Conservation (phyloP, 345 rosid species). For the Iberis pinnata region DNA sequence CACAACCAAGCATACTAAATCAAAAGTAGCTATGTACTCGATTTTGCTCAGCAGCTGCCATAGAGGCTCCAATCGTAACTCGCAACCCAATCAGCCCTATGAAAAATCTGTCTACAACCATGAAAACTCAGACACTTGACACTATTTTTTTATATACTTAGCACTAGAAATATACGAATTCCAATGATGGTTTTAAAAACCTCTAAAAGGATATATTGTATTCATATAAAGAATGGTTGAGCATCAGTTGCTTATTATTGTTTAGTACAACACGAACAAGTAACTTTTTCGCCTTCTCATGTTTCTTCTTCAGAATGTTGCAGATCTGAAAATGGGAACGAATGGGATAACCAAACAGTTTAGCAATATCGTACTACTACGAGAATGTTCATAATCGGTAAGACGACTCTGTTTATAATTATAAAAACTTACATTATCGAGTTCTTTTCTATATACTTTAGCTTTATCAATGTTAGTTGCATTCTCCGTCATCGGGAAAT, state of each 20-base stretch:
- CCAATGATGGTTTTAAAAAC: no score
- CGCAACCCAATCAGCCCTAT: conserved; percentile 86
- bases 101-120: conserved; percentile 61
- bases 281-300: conserved; percentile 77
- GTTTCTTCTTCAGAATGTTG: conserved; percentile 71
- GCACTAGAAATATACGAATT: no score
- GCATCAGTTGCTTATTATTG: conserved; percentile 68
- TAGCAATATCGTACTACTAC: background rate
- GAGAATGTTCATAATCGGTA: background rate
- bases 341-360: background rate
- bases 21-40: no score
- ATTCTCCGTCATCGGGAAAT: conserved; percentile 36
- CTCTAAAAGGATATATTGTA: conserved; percentile 87
- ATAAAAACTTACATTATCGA: conserved; percentile 54
- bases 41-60: conserved; percentile 68
- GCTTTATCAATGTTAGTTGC: conserved; percentile 58
- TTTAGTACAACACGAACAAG: conserved; percentile 72
- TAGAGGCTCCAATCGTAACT: conserved; percentile 59
- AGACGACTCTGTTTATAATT: background rate
- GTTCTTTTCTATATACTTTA: conserved; percentile 70
- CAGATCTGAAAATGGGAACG: conserved; percentile 45
- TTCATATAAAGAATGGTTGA: conserved; percentile 63
- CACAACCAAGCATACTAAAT: no score
- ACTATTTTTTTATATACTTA: no score
- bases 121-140: conserved; percentile 1